Conservation (phyloP, 2,329 filamentous ascomycete genomes). For the Colletotrichum zoysiae region DNA sequence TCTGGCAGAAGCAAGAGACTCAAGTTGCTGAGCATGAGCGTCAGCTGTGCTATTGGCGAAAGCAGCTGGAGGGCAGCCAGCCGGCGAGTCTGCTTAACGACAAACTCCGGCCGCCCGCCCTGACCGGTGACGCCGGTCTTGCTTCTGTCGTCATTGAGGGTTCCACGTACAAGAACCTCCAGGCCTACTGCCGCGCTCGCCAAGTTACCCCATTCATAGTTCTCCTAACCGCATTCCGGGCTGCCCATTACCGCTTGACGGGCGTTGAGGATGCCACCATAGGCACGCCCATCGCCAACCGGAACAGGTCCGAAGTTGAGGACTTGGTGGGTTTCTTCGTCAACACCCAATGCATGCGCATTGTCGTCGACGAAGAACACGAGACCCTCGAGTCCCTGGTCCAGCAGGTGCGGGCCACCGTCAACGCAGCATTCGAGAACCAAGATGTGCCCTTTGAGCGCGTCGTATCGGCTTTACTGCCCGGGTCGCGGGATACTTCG, state of each 20-base stretch:
- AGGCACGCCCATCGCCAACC: slow-evolving; percentile 8
- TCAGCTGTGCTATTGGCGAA: not conserved
- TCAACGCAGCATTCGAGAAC: slow-evolving; percentile 7
- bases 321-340: slow-evolving; percentile 19
- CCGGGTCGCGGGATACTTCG: slow-evolving; percentile 7
- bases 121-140: not conserved
- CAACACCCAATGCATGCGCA: slow-evolving; percentile 24
- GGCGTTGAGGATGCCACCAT: not conserved
- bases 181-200: slow-evolving; percentile 3
- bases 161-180: not conserved
- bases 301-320: slow-evolving; percentile 10
- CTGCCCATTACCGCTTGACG: slow-evolving; percentile 3
- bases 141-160: not conserved
- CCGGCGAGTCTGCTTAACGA: slow-evolving; percentile 5
- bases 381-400: slow-evolving; percentile 17
- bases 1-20: slow-evolving; percentile 5
- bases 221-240: slow-evolving; percentile 7
- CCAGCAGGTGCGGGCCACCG: slow-evolving; percentile 1
- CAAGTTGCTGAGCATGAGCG: slow-evolving; percentile 14
- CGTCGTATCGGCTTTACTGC: slow-evolving; percentile 5
- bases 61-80: slow-evolving; percentile 3
- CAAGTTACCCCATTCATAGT: slow-evolving; percentile 10
- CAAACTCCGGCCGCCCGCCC: not conserved
- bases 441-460: slow-evolving; percentile 19
- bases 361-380: not conserved